A percentile compares a stretch with the other conserved stretches of the same genome.
These are phyloP conservation scores for Xylaria bambusicola DNA, from an alignment of 495 filamentous ascomycete genomes.

Conservation along the genomic window DNA sequence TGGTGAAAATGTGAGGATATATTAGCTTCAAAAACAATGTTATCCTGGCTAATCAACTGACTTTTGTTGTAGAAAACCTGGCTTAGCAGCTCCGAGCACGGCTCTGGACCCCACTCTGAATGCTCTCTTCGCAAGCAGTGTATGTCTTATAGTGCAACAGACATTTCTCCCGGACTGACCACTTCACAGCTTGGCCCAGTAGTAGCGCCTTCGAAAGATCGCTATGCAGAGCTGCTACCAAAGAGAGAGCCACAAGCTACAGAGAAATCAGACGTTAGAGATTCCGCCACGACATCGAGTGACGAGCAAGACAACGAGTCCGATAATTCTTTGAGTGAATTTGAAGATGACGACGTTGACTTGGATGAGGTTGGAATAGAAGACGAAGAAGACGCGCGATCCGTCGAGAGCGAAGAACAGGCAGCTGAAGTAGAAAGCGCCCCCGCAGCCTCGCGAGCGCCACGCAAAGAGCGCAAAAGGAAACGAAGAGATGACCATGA, in stretches of 20 bases:
- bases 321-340: slow-evolving; percentile 41
- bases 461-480: slow-evolving; percentile 65
- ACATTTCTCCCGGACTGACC: slow-evolving; percentile 24
- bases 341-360: slow-evolving; percentile 44
- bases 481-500: slow-evolving; percentile 72
- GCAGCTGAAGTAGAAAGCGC: slow-evolving; percentile 29
- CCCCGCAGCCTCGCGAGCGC: slow-evolving; percentile 14
- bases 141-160: slow-evolving; percentile 47
- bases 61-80: slow-evolving; percentile 30
- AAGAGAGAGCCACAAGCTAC: slow-evolving; percentile 30
- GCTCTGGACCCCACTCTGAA: slow-evolving; percentile 74
- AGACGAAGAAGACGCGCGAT: slow-evolving; percentile 37
- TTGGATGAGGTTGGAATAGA: slow-evolving; percentile 40
- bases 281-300: slow-evolving; percentile 25
- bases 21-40: background rate
- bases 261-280: slow-evolving; percentile 33
- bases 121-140: slow-evolving; percentile 79
- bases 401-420: slow-evolving; percentile 35
- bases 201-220: slow-evolving; percentile 54
- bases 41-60: background rate
- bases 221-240: slow-evolving; percentile 45
- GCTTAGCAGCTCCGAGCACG: slow-evolving; percentile 42
- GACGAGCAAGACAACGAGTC: slow-evolving; percentile 39
- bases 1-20: slow-evolving; percentile 35
- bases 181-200: slow-evolving; percentile 65